Base-by-base conservation (phyloP, 1,139 yeast species). In the Kodamaea fungicola region DNA sequence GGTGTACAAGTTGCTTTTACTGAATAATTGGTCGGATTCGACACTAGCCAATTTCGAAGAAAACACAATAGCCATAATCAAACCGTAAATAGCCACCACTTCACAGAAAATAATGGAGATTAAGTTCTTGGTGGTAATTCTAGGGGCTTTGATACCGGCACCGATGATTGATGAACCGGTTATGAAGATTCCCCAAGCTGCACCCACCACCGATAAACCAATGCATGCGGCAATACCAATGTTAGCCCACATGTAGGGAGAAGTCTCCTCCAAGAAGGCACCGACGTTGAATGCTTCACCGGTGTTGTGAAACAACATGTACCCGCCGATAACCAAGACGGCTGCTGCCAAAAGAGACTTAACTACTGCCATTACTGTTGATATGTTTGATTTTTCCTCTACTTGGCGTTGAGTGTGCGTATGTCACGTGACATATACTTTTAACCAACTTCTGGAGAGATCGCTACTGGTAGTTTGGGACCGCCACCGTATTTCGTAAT, bases 121-220 rank as follows among this genome's bases (percentile, higher is more conserved):
- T 61, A 94, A 77, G 64, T 92, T 92, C 73, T 94, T 94, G 44
- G 99, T 94, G 33, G 97, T 90, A 60, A 94, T 94, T 59, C 97
- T 74, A 34, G 98, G 98, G 4, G 96, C 92, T 61, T 87, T 87
- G 44, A 94, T 97, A 67, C 98, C 98, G 4, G 98, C 98, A 50
- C 99, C 99, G 44, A 94, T 67, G 50, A 94, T 87, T 30, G 96
- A 81, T 1, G 97, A 75, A 30, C 99, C 99, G 1, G 97, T 92
- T 44, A 94, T 78, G 62, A 92, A 94, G 49, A 94, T 94, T 46
- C 99, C 99, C 97, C 98, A 92, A 8, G 98, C 98, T 12, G 98
- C 98, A 31, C 98, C 99, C 33, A 90, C 84, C 12, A 94, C 97
- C 39, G 95, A 83, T 44, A 94, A 74, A 9, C 98, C 97, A 52